Evolutionary conservation across 2,329 filamentous ascomycete genomes (phyloP).

Genomic region (Magnaporthales sp.): DNA sequence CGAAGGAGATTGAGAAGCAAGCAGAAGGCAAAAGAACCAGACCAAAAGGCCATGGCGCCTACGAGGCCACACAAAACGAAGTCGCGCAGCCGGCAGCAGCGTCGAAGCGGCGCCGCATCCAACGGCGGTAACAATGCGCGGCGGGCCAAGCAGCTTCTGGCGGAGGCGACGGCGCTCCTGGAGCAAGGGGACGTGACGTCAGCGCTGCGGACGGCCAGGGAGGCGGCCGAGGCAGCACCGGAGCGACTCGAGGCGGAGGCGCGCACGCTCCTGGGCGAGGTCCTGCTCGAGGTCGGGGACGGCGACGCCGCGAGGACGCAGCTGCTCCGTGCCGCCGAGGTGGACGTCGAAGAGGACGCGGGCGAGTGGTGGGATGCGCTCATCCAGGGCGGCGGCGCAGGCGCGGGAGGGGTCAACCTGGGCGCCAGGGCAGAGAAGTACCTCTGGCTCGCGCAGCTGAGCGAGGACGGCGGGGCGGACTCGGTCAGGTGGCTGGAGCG

Average conservation of each 20-base stretch:
- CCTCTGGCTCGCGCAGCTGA: conserved; percentile 87
- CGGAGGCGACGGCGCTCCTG: conserved; percentile 22
- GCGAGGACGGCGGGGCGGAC: conserved; percentile 57
- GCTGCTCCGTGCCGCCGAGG: conserved; percentile 63
- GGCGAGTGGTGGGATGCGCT: not conserved
- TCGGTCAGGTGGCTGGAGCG: conserved; percentile 60
- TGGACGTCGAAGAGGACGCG: conserved; percentile 62
- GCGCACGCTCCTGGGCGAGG: conserved; percentile 70
- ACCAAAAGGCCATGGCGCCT: conserved; percentile 9
- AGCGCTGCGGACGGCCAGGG: conserved; percentile 24
- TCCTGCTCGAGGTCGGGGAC: conserved; percentile 75
- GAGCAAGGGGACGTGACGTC: conserved; percentile 22
- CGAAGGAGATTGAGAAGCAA: not conserved
- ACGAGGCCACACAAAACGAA: conserved; percentile 12
- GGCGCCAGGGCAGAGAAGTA: conserved; percentile 92
- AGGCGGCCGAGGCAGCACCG: conserved; percentile 28
- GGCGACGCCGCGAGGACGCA: conserved; percentile 63
- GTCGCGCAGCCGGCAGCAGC: conserved; percentile 9
- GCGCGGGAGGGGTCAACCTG: conserved; percentile 52
- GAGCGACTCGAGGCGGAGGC: conserved; percentile 30
- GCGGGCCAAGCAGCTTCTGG: conserved; percentile 18
- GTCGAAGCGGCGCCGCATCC: conserved; percentile 7
- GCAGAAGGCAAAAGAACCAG: not conserved
- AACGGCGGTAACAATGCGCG: conserved; percentile 7
- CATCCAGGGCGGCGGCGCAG: conserved; percentile 41